These are phyloP conservation scores for Tylopilus plumbeoviolaceoides DNA, from an alignment of 768 basidiomycete species.

Conservation along the genomic window DNA sequence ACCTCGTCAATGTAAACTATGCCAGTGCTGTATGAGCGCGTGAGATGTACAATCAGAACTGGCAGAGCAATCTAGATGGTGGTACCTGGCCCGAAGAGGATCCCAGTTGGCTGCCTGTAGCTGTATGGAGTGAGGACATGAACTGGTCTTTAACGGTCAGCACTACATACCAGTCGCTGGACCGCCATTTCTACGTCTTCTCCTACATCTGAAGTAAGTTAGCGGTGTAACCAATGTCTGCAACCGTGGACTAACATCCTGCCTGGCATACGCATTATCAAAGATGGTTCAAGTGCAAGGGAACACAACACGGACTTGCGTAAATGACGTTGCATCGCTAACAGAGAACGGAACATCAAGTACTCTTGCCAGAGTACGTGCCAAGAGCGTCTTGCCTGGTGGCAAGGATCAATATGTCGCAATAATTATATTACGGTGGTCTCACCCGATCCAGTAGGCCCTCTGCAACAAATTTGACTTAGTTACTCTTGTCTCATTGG, in stretches of 20 bases:
- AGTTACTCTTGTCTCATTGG: constrained; percentile 3
- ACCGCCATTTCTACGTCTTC: constrained; percentile 95
- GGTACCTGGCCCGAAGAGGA: constrained; percentile 75
- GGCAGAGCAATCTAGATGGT: not conserved
- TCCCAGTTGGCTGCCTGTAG: constrained; percentile 91
- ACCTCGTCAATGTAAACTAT: constrained; percentile 97
- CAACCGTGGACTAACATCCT: constrained; percentile 53
- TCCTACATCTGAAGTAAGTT: constrained; percentile 67
- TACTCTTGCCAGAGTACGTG: constrained; percentile 86
- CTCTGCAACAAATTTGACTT: constrained; percentile 38
- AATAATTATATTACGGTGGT: constrained; percentile 8
- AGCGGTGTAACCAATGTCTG: not conserved
- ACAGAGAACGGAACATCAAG: constrained; percentile 93
- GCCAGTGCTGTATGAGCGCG: constrained; percentile 57
- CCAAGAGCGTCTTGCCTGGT: constrained; percentile 83
- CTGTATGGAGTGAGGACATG: constrained; percentile 33
- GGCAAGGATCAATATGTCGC: constrained; percentile 1
- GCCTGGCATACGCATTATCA: constrained; percentile 42
- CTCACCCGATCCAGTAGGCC: constrained; percentile 81
- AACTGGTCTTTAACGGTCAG: not conserved
- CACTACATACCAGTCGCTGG: constrained; percentile 62
- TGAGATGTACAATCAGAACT: constrained; percentile 1
- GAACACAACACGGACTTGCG: constrained; percentile 53
- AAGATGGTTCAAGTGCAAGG: not conserved
- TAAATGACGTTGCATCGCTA: constrained; percentile 91